Evolutionary conservation across 2,329 filamentous ascomycete genomes (phyloP).

Genomic region (Ophiosphaerella narmari): DNA sequence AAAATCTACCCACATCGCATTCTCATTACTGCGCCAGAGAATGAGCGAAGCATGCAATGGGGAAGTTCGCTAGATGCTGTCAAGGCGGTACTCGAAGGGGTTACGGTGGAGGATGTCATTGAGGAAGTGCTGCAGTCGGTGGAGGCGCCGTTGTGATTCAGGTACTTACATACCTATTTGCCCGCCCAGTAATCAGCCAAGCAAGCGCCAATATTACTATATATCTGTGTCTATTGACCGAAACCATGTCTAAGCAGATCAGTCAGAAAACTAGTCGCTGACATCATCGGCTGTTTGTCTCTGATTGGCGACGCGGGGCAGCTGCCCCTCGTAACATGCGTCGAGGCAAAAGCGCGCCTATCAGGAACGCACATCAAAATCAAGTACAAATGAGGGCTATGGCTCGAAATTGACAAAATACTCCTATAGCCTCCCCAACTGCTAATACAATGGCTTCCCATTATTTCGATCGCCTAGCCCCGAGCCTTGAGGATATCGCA

Average conservation of each 20-base stretch:
- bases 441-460: slow-evolving; percentile 23
- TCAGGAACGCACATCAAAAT: not conserved
- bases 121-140: slow-evolving; percentile 63
- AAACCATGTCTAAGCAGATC: slow-evolving; percentile 13
- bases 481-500: slow-evolving; percentile 18
- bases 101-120: slow-evolving; percentile 61
- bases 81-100: slow-evolving; percentile 64
- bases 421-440: slow-evolving; percentile 3
- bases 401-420: not conserved
- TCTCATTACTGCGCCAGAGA: slow-evolving; percentile 67
- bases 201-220: too few species aligned
- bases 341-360: too few species aligned
- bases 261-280: slow-evolving; percentile 33
- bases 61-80: slow-evolving; percentile 79
- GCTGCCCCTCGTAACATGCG: slow-evolving; percentile 20
- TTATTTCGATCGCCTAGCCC: slow-evolving; percentile 24
- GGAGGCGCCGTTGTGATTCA: slow-evolving; percentile 58
- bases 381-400: not conserved
- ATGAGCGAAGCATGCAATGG: slow-evolving; percentile 91
- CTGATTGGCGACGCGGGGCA: slow-evolving; percentile 30
- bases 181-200: not conserved
- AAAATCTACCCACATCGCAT: slow-evolving; percentile 92
- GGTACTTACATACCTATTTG: not conserved
- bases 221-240: not conserved
- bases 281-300: slow-evolving; percentile 22